phyloP scores from a whole-genome alignment of 2,329 filamentous ascomycete genomes.

The Dichotomopilus funicola region DNA sequence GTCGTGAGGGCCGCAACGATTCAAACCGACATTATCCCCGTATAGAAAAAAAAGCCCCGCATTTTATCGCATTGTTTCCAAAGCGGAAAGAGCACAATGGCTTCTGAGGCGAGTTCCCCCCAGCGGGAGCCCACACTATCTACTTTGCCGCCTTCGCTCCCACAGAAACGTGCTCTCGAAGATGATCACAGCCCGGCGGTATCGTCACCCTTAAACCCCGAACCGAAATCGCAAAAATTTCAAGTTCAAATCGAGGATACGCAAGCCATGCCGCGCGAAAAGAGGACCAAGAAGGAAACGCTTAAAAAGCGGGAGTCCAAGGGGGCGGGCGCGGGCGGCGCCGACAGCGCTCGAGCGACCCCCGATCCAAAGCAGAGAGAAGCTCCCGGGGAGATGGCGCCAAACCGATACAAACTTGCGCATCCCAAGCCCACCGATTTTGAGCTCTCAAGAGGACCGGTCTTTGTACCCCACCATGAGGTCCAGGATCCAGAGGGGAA shows the following conservation, averaged over 20 bases:
- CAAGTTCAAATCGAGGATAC: conserved; percentile 31
- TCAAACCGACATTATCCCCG: not conserved
- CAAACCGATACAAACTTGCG: conserved; percentile 57
- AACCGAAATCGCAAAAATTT: conserved; percentile 37
- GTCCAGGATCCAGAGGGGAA: conserved; percentile 43
- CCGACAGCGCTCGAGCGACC: conserved; percentile 48
- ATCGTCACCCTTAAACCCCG: conserved; percentile 68
- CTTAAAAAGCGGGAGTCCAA: conserved; percentile 64
- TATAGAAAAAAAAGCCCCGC: not conserved
- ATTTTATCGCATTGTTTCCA: not conserved
- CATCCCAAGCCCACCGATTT: conserved; percentile 57
- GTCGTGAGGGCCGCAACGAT: not conserved
- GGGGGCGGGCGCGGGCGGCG: conserved; percentile 27
- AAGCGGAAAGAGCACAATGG: conserved; percentile 17
- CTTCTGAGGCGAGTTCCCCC: conserved; percentile 20
- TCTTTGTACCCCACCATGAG: conserved; percentile 51
- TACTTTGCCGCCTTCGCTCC: conserved; percentile 41
- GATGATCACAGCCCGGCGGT: conserved; percentile 65
- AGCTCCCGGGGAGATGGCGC: conserved; percentile 41
- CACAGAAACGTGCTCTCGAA: conserved; percentile 60
- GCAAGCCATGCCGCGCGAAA: conserved; percentile 39
- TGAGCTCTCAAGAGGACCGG: conserved; percentile 50
- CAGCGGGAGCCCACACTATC: conserved; percentile 23
- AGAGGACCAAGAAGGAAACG: conserved; percentile 57
- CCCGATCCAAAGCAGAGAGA: conserved; percentile 49